Evolutionary conservation across 441 rosid genomes (phyloP), one percentile per base, ranked within the genome.

Genomic region (Populus tomentosa): DNA sequence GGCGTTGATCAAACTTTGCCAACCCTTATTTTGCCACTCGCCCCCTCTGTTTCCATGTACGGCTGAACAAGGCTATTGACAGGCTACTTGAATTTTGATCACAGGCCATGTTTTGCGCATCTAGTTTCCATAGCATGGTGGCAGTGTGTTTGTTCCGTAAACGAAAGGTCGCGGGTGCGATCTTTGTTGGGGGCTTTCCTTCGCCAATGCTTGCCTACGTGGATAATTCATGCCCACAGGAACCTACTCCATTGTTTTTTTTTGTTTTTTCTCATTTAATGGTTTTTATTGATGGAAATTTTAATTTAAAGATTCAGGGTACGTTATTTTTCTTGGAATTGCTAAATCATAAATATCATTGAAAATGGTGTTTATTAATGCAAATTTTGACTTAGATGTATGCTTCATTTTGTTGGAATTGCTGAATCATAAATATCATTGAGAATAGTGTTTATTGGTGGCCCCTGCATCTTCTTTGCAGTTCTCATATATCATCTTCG

Each of bases 71-170:
- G 11, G 10, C 2, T 13, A 13, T 42, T 13, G 18, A 46, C 56
- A 14, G 13, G 56, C 56, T 13, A 13, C 20, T 46, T 46, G 2
- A 14, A 13, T 46, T 14, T 46, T 46, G 1, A 46, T 14, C 20
- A 14, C 20, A 1, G 20, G 20, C 56, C 18, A 46, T 10, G 11
- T 40, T 1, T 1, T 1, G 0, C 5, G 53, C 56, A 13, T 46
- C 56, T 46, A 14, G 72, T 56, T 69, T 69, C 59, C 72, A 40
- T 92, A 90, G 93, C 94, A 93, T 90, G 92, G 94, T 94, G 98
- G 98, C 89, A 94, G 90, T 91, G 98, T 91, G 95, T 91, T 94
- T 91, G 90, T 97, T 93, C 89, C 91, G 97, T 93, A 91, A 94
- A 93, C 89, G 97, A 91, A 91, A 93, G 98, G 93, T 88, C 94